These are phyloP conservation scores for Phialophora macrospora DNA, from an alignment of 2,329 filamentous ascomycete species.

Conservation along the genomic window DNA sequence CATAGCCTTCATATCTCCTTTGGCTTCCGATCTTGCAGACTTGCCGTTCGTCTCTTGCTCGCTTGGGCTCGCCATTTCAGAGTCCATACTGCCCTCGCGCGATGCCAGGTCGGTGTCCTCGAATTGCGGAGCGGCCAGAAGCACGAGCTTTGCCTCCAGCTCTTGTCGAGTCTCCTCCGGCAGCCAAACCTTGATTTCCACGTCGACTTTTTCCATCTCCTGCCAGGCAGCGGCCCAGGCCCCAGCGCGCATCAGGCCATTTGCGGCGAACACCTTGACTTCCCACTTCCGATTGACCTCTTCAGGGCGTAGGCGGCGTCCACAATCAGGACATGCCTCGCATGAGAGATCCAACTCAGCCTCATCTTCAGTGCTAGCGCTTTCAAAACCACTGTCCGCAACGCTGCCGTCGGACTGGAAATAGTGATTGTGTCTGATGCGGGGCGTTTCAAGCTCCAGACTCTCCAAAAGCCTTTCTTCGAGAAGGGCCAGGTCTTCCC, in stretches of 20 bases:
- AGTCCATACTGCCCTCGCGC: not conserved
- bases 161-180: constrained; percentile 57
- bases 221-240: constrained; percentile 94
- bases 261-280: constrained; percentile 90
- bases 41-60: constrained; percentile 37
- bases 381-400: constrained; percentile 42
- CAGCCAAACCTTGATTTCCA: constrained; percentile 79
- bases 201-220: constrained; percentile 98
- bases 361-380: constrained; percentile 46
- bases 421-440: constrained; percentile 65
- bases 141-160: constrained; percentile 43
- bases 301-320: constrained; percentile 54
- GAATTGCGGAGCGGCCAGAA: constrained; percentile 3
- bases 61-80: constrained; percentile 21
- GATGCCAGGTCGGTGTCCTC: not conserved
- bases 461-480: constrained; percentile 67
- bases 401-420: constrained; percentile 42
- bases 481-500: constrained; percentile 65
- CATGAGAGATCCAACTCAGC: constrained; percentile 35
- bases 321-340: constrained; percentile 56
- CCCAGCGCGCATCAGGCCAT: constrained; percentile 87
- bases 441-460: constrained; percentile 60
- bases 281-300: constrained; percentile 60
- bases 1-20: constrained; percentile 28
- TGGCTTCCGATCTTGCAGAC: constrained; percentile 20